Evolutionary conservation across 164 flowering plant species (phyloP).

Genomic region (Amborella trichopoda): DNA sequence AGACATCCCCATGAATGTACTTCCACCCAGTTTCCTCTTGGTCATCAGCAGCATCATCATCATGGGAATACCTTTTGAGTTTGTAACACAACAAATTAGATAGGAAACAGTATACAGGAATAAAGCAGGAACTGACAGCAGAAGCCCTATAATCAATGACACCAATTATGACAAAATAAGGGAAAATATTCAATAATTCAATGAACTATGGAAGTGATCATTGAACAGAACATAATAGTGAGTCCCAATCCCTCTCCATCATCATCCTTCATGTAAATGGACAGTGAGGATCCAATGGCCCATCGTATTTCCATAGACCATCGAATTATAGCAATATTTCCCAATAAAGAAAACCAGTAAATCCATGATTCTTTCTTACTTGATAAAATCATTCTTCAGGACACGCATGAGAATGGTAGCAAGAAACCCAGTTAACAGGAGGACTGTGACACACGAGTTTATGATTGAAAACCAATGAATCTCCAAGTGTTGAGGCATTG

Average conservation of each 20-base stretch:
- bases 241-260: no score
- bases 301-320: no score
- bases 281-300: no score
- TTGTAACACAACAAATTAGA: not conserved
- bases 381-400: conserved; percentile 22
- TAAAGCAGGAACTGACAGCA: not conserved
- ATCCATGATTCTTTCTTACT: conserved; percentile 7
- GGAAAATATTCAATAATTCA: no score
- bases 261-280: no score
- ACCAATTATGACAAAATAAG: no score
- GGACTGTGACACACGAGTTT: conserved; percentile 22
- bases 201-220: no score
- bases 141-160: no score
- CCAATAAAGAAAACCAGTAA: not conserved
- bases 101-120: not conserved
- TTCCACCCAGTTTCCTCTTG: conserved; percentile 27
- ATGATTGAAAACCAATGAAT: conserved; percentile 26
- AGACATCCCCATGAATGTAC: conserved; percentile 21
- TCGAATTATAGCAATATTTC: no score
- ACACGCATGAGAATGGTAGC: conserved; percentile 23
- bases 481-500: conserved; percentile 23
- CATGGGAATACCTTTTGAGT: conserved; percentile 16
- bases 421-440: conserved; percentile 19
- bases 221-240: no score
- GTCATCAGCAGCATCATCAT: conserved; percentile 18